phyloP scores from a whole-genome alignment of 2,329 filamentous ascomycete genomes.

The Mycosphaerelloides madeirae region DNA sequence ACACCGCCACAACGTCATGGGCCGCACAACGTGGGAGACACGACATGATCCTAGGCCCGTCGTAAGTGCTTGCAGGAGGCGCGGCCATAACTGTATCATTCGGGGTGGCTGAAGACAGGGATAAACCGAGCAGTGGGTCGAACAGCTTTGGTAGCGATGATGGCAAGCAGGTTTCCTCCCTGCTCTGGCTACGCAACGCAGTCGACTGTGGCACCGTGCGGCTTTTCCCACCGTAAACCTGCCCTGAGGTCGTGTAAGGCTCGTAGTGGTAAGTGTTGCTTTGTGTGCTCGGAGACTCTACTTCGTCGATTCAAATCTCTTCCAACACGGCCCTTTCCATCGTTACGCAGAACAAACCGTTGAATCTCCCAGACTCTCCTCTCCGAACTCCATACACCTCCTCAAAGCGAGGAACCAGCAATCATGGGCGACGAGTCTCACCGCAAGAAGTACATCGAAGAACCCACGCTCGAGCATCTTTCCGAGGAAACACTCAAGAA shows the following conservation, averaged over 20 bases:
- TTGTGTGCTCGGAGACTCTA: no score
- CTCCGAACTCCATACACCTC: no score
- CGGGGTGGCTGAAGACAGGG: slow-evolving; percentile 5
- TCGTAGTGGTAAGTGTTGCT: no score
- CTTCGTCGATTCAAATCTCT: no score
- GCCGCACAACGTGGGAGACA: no score
- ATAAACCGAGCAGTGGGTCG: background rate
- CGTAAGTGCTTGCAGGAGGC: slow-evolving; percentile 9
- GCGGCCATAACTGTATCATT: no score
- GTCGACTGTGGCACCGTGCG: no score
- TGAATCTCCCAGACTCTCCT: background rate
- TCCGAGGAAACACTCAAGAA: slow-evolving; percentile 22
- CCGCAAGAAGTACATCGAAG: slow-evolving; percentile 24
- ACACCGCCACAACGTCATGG: background rate
- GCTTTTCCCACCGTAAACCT: background rate
- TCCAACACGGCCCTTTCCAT: no score
- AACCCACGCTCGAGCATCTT: slow-evolving; percentile 23
- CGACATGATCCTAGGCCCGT: background rate
- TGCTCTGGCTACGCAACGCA: background rate
- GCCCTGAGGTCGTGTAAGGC: background rate
- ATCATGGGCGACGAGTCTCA: slow-evolving; percentile 17
- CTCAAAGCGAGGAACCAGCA: background rate
- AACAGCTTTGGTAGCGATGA: background rate
- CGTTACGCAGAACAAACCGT: no score
- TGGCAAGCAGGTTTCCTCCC: slow-evolving; percentile 18